Percentiles rank a stretch among this genome's conserved stretches.
These are phyloP conservation scores for Annulohypoxylon stygium DNA, from an alignment of 495 filamentous ascomycete species.

Conservation along the genomic window DNA sequence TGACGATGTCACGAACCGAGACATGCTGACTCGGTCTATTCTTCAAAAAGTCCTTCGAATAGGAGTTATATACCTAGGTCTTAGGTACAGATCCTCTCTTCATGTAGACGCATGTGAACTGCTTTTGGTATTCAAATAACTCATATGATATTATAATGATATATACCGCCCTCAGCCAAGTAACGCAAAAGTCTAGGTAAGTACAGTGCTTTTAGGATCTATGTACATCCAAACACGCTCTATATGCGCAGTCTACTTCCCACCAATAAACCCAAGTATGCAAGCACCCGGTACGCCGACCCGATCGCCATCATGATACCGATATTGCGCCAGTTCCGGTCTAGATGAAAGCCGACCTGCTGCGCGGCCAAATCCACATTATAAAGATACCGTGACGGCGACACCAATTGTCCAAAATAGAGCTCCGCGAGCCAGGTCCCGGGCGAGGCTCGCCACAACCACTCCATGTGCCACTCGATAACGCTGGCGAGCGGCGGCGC, in stretches of 20 bases:
- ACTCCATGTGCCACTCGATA: constrained; percentile 65
- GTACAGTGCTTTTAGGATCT: not conserved
- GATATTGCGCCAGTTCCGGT: constrained; percentile 56
- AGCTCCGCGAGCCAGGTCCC: constrained; percentile 70
- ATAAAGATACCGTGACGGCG: constrained; percentile 62
- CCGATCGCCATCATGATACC: constrained; percentile 55
- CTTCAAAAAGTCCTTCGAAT: not conserved
- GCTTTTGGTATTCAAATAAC: not conserved
- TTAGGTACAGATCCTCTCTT: not conserved
- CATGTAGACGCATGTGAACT: not conserved
- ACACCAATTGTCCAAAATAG: constrained; percentile 64
- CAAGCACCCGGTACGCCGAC: constrained; percentile 56
- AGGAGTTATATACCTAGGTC: not conserved
- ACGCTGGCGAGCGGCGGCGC: constrained; percentile 64
- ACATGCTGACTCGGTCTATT: not conserved
- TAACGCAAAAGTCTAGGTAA: not conserved
- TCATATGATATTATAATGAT: not conserved
- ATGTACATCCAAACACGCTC: not conserved
- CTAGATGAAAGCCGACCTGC: constrained; percentile 57
- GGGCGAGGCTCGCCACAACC: constrained; percentile 67
- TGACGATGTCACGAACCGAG: not conserved
- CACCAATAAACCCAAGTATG: constrained; percentile 56
- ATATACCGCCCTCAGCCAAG: not conserved
- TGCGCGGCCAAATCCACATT: constrained; percentile 55
- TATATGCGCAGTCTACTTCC: constrained; percentile 44